A percentile compares a stretch with the other conserved stretches of the same genome.
phyloP scores from a whole-genome alignment of 2,329 filamentous ascomycete genomes.

The Trichoderma atroviride region DNA sequence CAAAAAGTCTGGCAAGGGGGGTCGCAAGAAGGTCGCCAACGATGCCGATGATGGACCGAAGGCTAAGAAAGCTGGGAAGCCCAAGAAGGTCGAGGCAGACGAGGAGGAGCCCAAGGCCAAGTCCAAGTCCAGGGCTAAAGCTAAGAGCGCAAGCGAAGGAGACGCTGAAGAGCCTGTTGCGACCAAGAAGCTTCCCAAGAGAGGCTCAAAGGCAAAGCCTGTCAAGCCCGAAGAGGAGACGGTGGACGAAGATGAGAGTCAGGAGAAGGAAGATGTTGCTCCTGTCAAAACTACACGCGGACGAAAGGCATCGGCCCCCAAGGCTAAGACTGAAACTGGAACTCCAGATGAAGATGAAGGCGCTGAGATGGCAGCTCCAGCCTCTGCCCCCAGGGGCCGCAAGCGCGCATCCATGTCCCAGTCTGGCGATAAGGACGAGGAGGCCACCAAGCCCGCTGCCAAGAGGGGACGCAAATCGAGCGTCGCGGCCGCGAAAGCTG shows the following conservation, averaged over 20 bases:
- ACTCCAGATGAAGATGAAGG: conserved; percentile 29
- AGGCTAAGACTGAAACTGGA: conserved; percentile 24
- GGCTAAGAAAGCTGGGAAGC: conserved; percentile 43
- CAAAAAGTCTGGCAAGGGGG: conserved; percentile 40
- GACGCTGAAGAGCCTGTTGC: conserved; percentile 22
- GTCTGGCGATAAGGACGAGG: conserved; percentile 30
- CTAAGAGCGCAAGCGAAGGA: conserved; percentile 13
- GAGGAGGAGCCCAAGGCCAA: conserved; percentile 31
- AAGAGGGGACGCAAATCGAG: conserved; percentile 36
- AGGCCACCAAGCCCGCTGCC: conserved; percentile 29
- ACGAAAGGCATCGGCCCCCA: conserved; percentile 13
- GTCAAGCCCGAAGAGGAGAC: conserved; percentile 14
- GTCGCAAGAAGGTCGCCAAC: conserved; percentile 40
- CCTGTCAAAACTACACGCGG: conserved; percentile 20
- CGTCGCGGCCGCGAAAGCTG: conserved; percentile 5
- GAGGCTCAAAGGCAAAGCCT: conserved; percentile 23
- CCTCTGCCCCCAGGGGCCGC: conserved; percentile 24
- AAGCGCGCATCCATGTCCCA: conserved; percentile 27
- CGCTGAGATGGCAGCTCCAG: conserved; percentile 21
- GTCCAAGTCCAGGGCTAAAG: conserved; percentile 32
- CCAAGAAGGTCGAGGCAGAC: conserved; percentile 33
- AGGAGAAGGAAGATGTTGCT: conserved; percentile 29
- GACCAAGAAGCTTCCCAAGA: conserved; percentile 25
- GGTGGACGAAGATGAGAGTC: conserved; percentile 31
- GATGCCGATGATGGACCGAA: conserved; percentile 41